These are phyloP conservation scores for Neonectria hederae DNA, from an alignment of 2,329 filamentous ascomycete species.

Conservation along the genomic window DNA sequence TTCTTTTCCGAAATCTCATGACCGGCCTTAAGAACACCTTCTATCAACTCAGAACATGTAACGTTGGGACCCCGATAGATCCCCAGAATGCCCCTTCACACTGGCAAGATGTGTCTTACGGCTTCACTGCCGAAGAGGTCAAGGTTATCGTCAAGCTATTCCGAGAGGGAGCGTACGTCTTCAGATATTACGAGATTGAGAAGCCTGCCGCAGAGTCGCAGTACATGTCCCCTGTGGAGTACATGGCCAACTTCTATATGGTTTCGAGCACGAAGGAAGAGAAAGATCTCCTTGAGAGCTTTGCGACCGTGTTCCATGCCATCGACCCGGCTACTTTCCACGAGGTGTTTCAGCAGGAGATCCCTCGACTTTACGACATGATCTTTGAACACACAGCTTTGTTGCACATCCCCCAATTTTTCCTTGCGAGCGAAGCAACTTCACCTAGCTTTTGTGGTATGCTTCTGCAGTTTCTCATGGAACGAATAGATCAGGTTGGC, in stretches of 20 bases:
- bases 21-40: slow-evolving; percentile 97
- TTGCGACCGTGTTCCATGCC: slow-evolving; percentile 97
- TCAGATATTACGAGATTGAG: slow-evolving; percentile 95
- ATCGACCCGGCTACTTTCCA: slow-evolving; percentile 98
- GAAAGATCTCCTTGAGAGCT: slow-evolving; percentile 96
- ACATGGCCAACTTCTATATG: slow-evolving; percentile 95
- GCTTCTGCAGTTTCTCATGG: slow-evolving; percentile 97
- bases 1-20: slow-evolving; percentile 95
- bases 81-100: slow-evolving; percentile 81
- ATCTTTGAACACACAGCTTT: slow-evolving; percentile 97
- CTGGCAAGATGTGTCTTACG: slow-evolving; percentile 95
- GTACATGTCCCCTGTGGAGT: slow-evolving; percentile 85
- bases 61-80: slow-evolving; percentile 78
- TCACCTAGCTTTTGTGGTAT: slow-evolving; percentile 98
- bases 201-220: slow-evolving; percentile 77
- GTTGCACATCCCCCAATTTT: slow-evolving; percentile 96
- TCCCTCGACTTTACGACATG: slow-evolving; percentile 95
- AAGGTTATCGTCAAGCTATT: slow-evolving; percentile 97
- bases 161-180: slow-evolving; percentile 94
- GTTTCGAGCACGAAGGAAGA: slow-evolving; percentile 94
- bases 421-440: slow-evolving; percentile 97
- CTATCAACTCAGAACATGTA: slow-evolving; percentile 92
- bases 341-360: slow-evolving; percentile 97
- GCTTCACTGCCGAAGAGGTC: slow-evolving; percentile 97
- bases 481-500: slow-evolving; percentile 93